Conservation (phyloP, 495 filamentous ascomycete species). For the Aspergillus funiculosus region DNA sequence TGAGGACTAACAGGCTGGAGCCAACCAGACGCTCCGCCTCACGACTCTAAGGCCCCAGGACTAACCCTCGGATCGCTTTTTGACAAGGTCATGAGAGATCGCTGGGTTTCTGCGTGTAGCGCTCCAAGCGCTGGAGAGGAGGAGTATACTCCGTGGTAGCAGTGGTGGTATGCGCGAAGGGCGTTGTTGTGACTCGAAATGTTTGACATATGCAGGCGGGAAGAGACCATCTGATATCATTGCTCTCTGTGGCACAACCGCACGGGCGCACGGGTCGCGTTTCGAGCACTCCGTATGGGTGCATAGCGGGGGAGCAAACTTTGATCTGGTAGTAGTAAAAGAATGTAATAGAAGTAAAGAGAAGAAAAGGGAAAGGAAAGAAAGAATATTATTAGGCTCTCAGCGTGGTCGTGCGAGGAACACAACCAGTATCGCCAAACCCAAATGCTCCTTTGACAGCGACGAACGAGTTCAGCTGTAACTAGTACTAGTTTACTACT, state of each 20-base stretch:
- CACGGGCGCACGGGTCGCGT: no score
- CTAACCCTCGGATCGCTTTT: constrained; percentile 13
- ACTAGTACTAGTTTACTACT: no score
- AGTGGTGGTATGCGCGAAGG: background rate
- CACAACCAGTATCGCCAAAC: constrained; percentile 8
- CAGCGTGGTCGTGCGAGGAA: constrained; percentile 3
- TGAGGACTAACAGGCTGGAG: background rate
- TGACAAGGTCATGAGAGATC: constrained; percentile 15
- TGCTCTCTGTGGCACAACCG: no score
- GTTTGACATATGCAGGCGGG: background rate
- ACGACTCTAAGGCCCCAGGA: background rate
- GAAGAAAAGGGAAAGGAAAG: background rate
- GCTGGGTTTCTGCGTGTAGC: constrained; percentile 6
- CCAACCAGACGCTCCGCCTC: constrained; percentile 5
- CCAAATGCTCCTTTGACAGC: constrained; percentile 14
- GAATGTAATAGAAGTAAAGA: no score
- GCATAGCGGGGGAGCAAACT: background rate
- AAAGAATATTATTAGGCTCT: background rate
- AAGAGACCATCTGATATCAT: background rate
- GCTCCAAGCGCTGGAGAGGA: constrained; percentile 13
- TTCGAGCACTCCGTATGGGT: no score
- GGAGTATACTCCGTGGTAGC: no score
- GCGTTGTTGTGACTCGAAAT: background rate
- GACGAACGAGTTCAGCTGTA: no score
- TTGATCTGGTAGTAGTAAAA: constrained; percentile 1